Percentiles rank a stretch among this genome's conserved stretches.
These are phyloP conservation scores for Boletus edulis DNA, from an alignment of 768 basidiomycete species.

Conservation along the genomic window DNA sequence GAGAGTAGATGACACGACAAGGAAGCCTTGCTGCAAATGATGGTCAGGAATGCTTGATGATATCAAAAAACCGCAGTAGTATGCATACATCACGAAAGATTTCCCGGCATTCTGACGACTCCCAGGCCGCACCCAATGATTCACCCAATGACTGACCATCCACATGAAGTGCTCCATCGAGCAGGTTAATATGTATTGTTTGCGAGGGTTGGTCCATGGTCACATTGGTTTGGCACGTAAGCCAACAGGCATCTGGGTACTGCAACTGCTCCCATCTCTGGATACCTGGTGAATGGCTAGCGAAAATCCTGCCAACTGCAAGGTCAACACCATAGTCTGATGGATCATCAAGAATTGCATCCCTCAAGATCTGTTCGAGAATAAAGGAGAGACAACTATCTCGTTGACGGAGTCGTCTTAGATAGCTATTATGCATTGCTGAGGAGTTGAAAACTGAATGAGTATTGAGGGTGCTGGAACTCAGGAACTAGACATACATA, in stretches of 20 bases:
- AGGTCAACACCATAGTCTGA: constrained; percentile 11
- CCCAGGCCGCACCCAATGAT: constrained; percentile 1
- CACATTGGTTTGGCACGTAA: constrained; percentile 3
- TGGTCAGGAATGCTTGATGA: neutral
- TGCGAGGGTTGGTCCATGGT: neutral
- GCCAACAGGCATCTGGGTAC: constrained; percentile 10
- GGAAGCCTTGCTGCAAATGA: neutral
- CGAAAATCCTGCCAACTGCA: constrained; percentile 8
- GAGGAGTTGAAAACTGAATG: too few species aligned
- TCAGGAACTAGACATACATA: too few species aligned
- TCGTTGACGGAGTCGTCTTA: neutral
- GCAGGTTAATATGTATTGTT: constrained; percentile 5
- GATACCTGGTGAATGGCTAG: constrained; percentile 1
- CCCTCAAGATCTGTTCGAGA: constrained; percentile 10
- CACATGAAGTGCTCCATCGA: constrained; percentile 15
- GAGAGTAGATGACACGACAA: neutral
- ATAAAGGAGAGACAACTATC: constrained; percentile 21
- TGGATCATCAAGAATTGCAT: neutral
- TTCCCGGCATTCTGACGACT: neutral
- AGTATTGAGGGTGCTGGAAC: neutral
- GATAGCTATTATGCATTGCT: too few species aligned
- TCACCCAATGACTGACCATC: constrained; percentile 12
- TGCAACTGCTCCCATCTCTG: constrained; percentile 7
- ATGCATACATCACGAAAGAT: neutral
- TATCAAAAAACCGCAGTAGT: neutral